Percentiles rank a stretch among this genome's conserved stretches.
These are phyloP conservation scores for Flaveria floridana DNA, from an alignment of 140 eudicot genomes.

Conservation along the genomic window DNA sequence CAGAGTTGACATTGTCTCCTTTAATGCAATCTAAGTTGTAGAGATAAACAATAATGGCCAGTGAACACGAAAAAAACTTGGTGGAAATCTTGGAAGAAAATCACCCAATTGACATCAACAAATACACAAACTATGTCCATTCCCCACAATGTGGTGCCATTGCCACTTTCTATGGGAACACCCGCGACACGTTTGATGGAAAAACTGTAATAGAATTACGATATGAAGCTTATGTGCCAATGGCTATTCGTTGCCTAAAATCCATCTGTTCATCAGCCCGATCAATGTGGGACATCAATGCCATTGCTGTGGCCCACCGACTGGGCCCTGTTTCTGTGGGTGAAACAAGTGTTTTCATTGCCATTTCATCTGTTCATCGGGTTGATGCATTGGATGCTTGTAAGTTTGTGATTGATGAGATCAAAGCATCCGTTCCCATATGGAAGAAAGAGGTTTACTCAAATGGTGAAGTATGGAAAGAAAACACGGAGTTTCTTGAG, in stretches of 20 bases:
- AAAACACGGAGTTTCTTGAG: conserved; percentile 74
- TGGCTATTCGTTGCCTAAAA: conserved; percentile 76
- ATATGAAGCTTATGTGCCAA: conserved; percentile 89
- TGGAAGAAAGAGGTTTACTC: conserved; percentile 97
- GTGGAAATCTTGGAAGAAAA: conserved; percentile 75
- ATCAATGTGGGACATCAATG: conserved; percentile 57
- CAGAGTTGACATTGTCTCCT: conserved; percentile 19
- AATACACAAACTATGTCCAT: conserved; percentile 67
- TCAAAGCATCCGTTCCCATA: conserved; percentile 89
- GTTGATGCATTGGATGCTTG: conserved; percentile 84
- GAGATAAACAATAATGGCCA: conserved; percentile 44
- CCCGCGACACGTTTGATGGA: conserved; percentile 83
- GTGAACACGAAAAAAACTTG: conserved; percentile 54
- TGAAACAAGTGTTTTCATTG: conserved; percentile 76
- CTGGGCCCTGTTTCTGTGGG: conserved; percentile 84
- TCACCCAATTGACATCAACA: conserved; percentile 61
- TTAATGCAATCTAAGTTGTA: neutral
- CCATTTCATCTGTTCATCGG: conserved; percentile 76
- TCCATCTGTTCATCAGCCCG: conserved; percentile 77
- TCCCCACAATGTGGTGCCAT: conserved; percentile 85
- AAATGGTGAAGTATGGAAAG: conserved; percentile 94
- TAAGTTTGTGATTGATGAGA: conserved; percentile 82
- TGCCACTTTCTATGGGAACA: conserved; percentile 82
- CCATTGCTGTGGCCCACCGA: conserved; percentile 74
- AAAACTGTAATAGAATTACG: conserved; percentile 72